Evolutionary conservation across 768 basidiomycete species (phyloP).

Genomic region (Bullera alba): DNA sequence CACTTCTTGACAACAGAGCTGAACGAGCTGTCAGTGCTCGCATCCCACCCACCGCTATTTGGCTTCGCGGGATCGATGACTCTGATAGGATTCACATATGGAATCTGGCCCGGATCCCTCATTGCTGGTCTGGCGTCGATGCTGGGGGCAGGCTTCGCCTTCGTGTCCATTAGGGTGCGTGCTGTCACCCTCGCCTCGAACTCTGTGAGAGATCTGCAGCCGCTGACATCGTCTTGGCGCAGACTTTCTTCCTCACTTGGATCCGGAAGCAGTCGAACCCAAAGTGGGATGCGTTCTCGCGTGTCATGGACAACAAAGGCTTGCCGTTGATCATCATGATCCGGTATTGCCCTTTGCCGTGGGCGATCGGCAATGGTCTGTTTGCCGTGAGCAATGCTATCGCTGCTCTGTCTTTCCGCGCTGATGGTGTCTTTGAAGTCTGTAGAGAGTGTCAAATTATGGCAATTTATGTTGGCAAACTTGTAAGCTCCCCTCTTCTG

Average conservation of each 20-base stretch:
- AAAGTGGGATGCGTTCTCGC: constrained; percentile 43
- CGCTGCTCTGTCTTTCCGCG: neutral
- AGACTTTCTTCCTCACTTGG: constrained; percentile 42
- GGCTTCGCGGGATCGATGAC: constrained; percentile 41
- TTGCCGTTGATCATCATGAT: constrained; percentile 44
- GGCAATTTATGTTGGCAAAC: constrained; percentile 43
- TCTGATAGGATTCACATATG: constrained; percentile 45
- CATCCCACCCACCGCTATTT: constrained; percentile 44
- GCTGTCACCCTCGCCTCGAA: neutral
- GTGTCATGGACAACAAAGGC: constrained; percentile 44
- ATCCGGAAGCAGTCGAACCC: constrained; percentile 27
- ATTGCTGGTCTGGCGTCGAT: constrained; percentile 30
- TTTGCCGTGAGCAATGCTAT: constrained; percentile 35
- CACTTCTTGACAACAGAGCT: neutral
- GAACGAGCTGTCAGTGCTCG: constrained; percentile 21
- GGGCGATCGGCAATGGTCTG: constrained; percentile 43
- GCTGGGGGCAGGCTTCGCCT: constrained; percentile 35
- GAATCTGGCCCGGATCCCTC: constrained; percentile 39
- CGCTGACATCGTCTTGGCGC: neutral
- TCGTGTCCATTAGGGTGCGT: constrained; percentile 40
- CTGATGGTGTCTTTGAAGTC: constrained; percentile 15
- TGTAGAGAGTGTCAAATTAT: constrained; percentile 41
- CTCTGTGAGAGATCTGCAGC: too few species aligned
- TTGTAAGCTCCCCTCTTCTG: constrained; percentile 15
- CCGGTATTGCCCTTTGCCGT: constrained; percentile 44